Conservation (phyloP, 805 yeast genomes). For the Torulaspora franciscae region DNA sequence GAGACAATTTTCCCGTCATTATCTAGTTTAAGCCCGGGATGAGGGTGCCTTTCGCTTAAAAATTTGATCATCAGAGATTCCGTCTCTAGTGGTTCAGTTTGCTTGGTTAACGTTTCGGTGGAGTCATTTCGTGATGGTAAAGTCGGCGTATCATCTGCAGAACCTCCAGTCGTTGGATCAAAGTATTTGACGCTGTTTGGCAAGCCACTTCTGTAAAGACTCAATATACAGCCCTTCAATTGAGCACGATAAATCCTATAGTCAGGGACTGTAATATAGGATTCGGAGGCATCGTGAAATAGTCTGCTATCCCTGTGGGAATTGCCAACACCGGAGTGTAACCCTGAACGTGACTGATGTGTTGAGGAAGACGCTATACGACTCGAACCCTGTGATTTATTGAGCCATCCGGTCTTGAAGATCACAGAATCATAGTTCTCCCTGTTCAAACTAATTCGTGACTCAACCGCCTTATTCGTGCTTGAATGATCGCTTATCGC, state of each 20-base stretch:
- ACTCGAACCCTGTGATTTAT: conserved; percentile 40
- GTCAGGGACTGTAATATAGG: conserved; percentile 27
- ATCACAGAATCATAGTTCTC: conserved; percentile 39
- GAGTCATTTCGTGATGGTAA: background rate
- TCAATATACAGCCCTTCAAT: conserved; percentile 61
- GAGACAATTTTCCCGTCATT: conserved; percentile 42
- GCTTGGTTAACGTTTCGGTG: conserved; percentile 1
- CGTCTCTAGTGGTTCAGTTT: background rate
- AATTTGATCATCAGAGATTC: conserved; percentile 27
- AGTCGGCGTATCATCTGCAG: background rate
- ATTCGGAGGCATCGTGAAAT: conserved; percentile 15
- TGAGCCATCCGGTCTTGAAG: conserved; percentile 58
- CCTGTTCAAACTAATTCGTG: conserved; percentile 14
- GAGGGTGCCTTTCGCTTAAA: conserved; percentile 48
- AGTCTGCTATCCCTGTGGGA: conserved; percentile 28
- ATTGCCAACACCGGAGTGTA: conserved; percentile 1
- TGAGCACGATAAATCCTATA: conserved; percentile 55
- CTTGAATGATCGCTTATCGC: background rate
- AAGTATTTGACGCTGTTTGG: conserved; percentile 42
- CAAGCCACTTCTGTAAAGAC: conserved; percentile 54
- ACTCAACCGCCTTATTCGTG: background rate
- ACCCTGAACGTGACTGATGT: background rate
- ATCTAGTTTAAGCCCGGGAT: conserved; percentile 56
- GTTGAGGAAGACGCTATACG: conserved; percentile 2
- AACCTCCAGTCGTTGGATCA: conserved; percentile 28